These are phyloP conservation scores for Boletus mariae DNA, from an alignment of 1,284 basidiomycete genomes.

Conservation along the genomic window DNA sequence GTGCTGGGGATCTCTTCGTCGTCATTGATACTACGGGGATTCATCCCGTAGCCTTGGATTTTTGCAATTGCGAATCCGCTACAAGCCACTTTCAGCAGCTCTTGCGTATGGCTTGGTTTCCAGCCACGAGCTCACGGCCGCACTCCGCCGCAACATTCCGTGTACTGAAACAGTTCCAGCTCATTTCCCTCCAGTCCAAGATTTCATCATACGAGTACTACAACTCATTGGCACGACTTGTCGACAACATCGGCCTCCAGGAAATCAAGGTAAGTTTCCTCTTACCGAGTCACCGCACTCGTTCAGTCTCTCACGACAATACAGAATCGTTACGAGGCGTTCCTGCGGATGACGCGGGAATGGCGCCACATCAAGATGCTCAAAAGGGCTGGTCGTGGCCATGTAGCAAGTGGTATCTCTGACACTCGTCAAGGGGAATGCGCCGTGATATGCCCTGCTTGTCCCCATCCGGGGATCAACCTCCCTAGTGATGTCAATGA, in stretches of 20 bases:
- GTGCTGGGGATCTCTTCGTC: not conserved
- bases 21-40: conserved; percentile 10
- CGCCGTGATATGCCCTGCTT: no score
- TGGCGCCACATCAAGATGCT: conserved; percentile 15
- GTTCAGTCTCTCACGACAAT: not conserved
- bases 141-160: conserved; percentile 1
- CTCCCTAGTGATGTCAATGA: no score
- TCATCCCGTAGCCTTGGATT: conserved; percentile 13
- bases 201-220: conserved; percentile 17
- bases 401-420: no score
- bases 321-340: conserved; percentile 1
- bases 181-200: conserved; percentile 24
- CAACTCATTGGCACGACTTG: conserved; percentile 10
- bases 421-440: no score
- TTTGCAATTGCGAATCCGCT: conserved; percentile 16
- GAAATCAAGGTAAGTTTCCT: not conserved
- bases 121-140: conserved; percentile 13
- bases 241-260: conserved; percentile 11
- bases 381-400: conserved; percentile 6
- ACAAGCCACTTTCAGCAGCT: conserved; percentile 15
- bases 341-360: conserved; percentile 3
- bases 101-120: conserved; percentile 19
- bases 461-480: no score
- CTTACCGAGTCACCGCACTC: not conserved
- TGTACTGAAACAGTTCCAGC: conserved; percentile 14